phyloP scores from a whole-genome alignment of 2,329 filamentous ascomycete genomes.

The Cylindrodendrum hubeiense region DNA sequence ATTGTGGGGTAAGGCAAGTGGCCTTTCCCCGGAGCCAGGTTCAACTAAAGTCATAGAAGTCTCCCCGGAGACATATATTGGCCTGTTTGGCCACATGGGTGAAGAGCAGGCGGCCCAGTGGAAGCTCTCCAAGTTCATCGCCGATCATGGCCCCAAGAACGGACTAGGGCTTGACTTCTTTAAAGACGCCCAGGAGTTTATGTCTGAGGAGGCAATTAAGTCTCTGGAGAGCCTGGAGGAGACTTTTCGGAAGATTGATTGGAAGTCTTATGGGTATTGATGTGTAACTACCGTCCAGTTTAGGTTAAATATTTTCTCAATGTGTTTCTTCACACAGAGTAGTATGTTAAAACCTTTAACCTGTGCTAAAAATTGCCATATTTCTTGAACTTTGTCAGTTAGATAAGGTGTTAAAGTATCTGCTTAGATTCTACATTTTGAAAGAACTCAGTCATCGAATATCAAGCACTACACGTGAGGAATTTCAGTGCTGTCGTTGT shows the following conservation, averaged over 20 bases:
- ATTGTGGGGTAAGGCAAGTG: constrained; percentile 2
- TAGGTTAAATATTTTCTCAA: no score
- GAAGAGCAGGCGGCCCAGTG: neutral
- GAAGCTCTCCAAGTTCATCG: neutral
- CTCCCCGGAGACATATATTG: neutral
- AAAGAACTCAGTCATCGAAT: no score
- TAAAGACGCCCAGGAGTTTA: neutral
- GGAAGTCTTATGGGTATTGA: neutral
- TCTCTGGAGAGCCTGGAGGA: neutral
- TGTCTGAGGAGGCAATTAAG: neutral
- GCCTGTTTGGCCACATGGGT: neutral
- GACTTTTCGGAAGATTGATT: neutral
- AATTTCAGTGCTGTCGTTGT: no score
- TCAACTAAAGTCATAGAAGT: neutral
- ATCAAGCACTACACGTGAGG: no score
- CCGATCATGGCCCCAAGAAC: neutral
- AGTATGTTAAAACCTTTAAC: no score
- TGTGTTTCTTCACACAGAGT: no score
- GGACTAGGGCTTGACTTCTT: neutral
- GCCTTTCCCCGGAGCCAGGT: neutral
- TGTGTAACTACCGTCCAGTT: no score
- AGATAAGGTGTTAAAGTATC: no score
- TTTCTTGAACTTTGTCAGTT: no score
- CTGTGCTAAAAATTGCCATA: no score
- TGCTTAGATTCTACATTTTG: no score